Percentiles rank a stretch among this genome's conserved stretches.
Evolutionary conservation across 257 asterid genomes (phyloP).

Genomic region (Plantago major): DNA sequence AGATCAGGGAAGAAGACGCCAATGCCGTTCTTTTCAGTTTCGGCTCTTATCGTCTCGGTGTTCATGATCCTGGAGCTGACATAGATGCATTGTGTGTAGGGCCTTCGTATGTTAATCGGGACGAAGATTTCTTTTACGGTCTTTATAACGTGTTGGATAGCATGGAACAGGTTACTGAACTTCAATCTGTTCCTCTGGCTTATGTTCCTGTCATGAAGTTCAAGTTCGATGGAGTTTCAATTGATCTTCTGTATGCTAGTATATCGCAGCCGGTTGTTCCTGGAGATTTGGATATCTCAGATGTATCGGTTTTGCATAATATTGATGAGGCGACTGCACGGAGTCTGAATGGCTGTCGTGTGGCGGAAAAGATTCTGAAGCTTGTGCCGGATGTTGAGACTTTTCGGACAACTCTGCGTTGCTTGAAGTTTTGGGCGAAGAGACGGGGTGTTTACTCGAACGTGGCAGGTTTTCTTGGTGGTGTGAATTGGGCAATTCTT

Average conservation of each 20-base stretch:
- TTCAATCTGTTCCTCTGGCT: slow-evolving; percentile 95
- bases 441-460: slow-evolving; percentile 92
- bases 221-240: slow-evolving; percentile 87
- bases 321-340: slow-evolving; percentile 85
- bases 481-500: slow-evolving; percentile 94
- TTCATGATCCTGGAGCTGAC: slow-evolving; percentile 72
- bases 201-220: slow-evolving; percentile 95
- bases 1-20: slow-evolving; percentile 74
- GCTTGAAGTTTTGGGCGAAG: slow-evolving; percentile 91
- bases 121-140: slow-evolving; percentile 78
- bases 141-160: slow-evolving; percentile 64
- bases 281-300: slow-evolving; percentile 82
- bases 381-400: slow-evolving; percentile 85
- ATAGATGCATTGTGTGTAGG: slow-evolving; percentile 65
- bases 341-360: slow-evolving; percentile 95
- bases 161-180: slow-evolving; percentile 78
- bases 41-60: slow-evolving; percentile 95
- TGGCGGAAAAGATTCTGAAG: slow-evolving; percentile 87
- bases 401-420: slow-evolving; percentile 69
- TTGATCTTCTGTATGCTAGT: slow-evolving; percentile 93
- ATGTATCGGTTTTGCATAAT: slow-evolving; percentile 59
- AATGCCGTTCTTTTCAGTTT: slow-evolving; percentile 79
- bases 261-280: slow-evolving; percentile 78
- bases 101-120: slow-evolving; percentile 57
- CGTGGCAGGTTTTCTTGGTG: slow-evolving; percentile 97